phyloP scores from a whole-genome alignment of 2,329 filamentous ascomycete species.

The Aspergillus fijiensis region DNA sequence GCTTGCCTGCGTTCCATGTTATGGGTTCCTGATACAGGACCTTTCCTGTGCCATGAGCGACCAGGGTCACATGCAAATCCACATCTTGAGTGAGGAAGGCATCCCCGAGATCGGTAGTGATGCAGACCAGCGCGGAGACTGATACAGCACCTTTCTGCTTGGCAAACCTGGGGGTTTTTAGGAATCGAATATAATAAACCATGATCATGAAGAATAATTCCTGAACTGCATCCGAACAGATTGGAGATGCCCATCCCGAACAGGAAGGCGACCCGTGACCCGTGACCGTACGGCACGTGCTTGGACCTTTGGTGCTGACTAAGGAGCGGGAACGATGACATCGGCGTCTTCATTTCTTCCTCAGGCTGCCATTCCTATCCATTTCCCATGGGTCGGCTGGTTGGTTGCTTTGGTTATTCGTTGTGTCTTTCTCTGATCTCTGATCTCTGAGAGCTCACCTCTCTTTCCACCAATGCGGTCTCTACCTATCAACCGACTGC shows the following conservation, averaged over 20 bases:
- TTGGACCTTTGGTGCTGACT: slow-evolving; percentile 21
- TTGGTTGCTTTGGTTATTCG: background rate
- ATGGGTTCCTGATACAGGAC: slow-evolving; percentile 24
- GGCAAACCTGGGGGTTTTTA: slow-evolving; percentile 58
- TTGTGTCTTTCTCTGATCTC: background rate
- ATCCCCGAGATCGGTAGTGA: slow-evolving; percentile 69
- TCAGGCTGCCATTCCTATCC: slow-evolving; percentile 12
- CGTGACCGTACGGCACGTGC: no score
- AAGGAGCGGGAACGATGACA: slow-evolving; percentile 26
- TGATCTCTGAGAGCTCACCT: background rate
- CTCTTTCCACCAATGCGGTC: slow-evolving; percentile 16
- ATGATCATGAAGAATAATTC: slow-evolving; percentile 32
- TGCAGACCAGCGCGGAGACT: slow-evolving; percentile 57
- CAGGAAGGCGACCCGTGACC: background rate
- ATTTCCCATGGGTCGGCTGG: background rate
- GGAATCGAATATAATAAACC: slow-evolving; percentile 65
- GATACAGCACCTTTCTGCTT: slow-evolving; percentile 45
- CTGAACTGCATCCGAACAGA: no score
- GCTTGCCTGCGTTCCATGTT: slow-evolving; percentile 36
- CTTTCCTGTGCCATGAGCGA: slow-evolving; percentile 16
- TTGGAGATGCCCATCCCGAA: no score
- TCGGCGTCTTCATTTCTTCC: slow-evolving; percentile 20
- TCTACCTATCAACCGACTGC: background rate
- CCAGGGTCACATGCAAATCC: slow-evolving; percentile 30
- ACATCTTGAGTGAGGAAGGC: slow-evolving; percentile 54